phyloP scores from a whole-genome alignment of 768 basidiomycete species.

The Russula earlei region DNA sequence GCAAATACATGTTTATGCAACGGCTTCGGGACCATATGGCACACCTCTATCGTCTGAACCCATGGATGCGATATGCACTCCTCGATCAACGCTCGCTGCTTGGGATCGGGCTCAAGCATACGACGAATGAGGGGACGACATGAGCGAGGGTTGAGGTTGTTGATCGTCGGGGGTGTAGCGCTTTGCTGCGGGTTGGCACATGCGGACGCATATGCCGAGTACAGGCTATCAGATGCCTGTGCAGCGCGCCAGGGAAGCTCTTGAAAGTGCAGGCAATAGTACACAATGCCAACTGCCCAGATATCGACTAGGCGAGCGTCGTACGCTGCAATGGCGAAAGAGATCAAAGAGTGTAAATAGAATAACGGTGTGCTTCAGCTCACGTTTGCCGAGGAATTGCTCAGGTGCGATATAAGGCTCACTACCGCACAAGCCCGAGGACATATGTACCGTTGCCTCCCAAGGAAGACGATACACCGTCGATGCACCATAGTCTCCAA shows the following conservation, averaged over 20 bases:
- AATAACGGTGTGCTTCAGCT: constrained; percentile 35
- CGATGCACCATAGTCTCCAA: constrained; percentile 96
- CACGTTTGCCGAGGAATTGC: constrained; percentile 94
- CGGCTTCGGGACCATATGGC: constrained; percentile 53
- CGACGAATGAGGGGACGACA: constrained; percentile 76
- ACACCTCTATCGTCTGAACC: constrained; percentile 77
- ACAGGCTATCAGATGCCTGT: constrained; percentile 72
- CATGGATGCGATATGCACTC: constrained; percentile 71
- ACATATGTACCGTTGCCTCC: constrained; percentile 96
- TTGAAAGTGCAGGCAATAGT: constrained; percentile 97
- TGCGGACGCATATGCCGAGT: constrained; percentile 60
- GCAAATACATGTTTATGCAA: constrained; percentile 56
- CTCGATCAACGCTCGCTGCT: constrained; percentile 64
- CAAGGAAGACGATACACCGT: constrained; percentile 99
- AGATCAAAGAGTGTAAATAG: constrained; percentile 32
- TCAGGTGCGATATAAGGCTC: constrained; percentile 99
- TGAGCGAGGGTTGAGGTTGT: constrained; percentile 78
- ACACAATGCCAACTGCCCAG: constrained; percentile 95
- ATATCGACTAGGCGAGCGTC: constrained; percentile 96
- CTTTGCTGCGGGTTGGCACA: constrained; percentile 40
- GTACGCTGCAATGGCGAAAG: constrained; percentile 53
- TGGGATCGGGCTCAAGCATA: constrained; percentile 95
- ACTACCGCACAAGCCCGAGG: constrained; percentile 92
- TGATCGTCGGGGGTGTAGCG: constrained; percentile 56
- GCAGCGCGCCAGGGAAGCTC: constrained; percentile 98